A percentile compares a stretch with the other conserved stretches of the same genome.
Conservation (phyloP, 805 yeast genomes). For the Sungouiella thailandica region DNA sequence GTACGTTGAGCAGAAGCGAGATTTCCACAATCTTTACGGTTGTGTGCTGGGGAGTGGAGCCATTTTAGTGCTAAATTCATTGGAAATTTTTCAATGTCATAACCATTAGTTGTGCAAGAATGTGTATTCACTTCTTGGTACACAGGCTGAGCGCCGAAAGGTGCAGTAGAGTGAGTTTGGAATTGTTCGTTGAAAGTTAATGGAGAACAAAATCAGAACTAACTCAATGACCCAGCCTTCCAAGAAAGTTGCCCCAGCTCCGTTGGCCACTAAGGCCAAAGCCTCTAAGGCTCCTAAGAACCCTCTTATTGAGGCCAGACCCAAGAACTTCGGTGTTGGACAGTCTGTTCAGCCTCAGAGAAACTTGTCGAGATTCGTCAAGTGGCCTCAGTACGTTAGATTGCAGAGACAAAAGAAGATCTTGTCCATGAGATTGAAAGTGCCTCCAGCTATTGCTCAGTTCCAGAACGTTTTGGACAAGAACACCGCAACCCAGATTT, state of each 20-base stretch:
- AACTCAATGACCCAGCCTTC: constrained; percentile 50
- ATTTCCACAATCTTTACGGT: constrained; percentile 20
- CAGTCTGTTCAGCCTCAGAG: constrained; percentile 94
- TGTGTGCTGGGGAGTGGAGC: constrained; percentile 24
- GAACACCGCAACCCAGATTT: constrained; percentile 96
- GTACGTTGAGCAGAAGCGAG: constrained; percentile 23
- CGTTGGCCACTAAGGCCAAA: constrained; percentile 36
- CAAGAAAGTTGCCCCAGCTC: constrained; percentile 46
- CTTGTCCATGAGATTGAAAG: constrained; percentile 92
- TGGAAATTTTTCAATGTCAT: no score
- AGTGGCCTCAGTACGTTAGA: constrained; percentile 98
- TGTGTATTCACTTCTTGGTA: constrained; percentile 36
- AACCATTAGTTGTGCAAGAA: constrained; percentile 14
- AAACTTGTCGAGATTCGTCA: constrained; percentile 94
- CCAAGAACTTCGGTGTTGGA: constrained; percentile 95
- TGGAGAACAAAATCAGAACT: constrained; percentile 22
- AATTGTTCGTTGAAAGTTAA: constrained; percentile 21
- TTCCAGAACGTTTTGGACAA: constrained; percentile 95
- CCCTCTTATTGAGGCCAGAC: constrained; percentile 65
- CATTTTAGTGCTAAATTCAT: constrained; percentile 15
- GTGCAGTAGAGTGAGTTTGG: constrained; percentile 37
- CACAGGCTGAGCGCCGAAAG: constrained; percentile 41
- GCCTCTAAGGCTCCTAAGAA: constrained; percentile 24
- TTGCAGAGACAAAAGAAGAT: constrained; percentile 99
- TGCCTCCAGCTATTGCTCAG: constrained; percentile 97